A percentile compares a stretch with the other conserved stretches of the same genome.
Conservation (phyloP, 1,284 basidiomycete species). For the Irpex sp. region DNA sequence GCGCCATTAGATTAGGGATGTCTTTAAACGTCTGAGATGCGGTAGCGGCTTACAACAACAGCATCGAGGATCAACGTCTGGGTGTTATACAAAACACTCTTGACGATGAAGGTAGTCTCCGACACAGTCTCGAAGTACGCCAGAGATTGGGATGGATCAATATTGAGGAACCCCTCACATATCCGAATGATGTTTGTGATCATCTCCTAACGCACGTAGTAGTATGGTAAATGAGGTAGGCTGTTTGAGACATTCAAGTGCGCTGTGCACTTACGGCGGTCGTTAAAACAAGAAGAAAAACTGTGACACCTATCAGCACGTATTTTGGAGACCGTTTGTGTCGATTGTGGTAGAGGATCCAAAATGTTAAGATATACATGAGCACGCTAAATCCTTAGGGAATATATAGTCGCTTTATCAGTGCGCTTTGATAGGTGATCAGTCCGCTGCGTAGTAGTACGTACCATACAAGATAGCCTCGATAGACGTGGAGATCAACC, state of each 20-base stretch:
- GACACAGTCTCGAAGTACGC: slow-evolving; percentile 34
- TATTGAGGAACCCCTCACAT: slow-evolving; percentile 23
- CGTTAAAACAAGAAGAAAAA: slow-evolving; percentile 28
- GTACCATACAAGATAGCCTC: slow-evolving; percentile 35
- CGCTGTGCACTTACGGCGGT: slow-evolving; percentile 26
- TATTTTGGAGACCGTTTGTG: slow-evolving; percentile 24
- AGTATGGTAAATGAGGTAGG: not conserved
- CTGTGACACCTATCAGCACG: slow-evolving; percentile 19
- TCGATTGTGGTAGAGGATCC: slow-evolving; percentile 32
- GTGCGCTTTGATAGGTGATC: not conserved
- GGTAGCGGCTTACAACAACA: slow-evolving; percentile 29
- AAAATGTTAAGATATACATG: slow-evolving; percentile 35
- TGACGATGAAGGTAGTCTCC: slow-evolving; percentile 34
- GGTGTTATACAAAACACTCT: slow-evolving; percentile 36
- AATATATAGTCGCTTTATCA: not conserved
- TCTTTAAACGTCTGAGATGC: slow-evolving; percentile 5
- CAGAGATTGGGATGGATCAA: slow-evolving; percentile 17
- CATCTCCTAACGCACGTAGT: slow-evolving; percentile 27
- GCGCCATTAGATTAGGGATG: not conserved
- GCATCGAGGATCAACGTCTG: slow-evolving; percentile 43
- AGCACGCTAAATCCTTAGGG: slow-evolving; percentile 30
- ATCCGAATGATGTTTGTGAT: slow-evolving; percentile 27
- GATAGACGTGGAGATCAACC: slow-evolving; percentile 31
- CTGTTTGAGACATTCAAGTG: not conserved
- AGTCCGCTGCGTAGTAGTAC: no score